Evolutionary conservation across 1,139 yeast species (phyloP).

Genomic region (Fermentozyma sake): DNA sequence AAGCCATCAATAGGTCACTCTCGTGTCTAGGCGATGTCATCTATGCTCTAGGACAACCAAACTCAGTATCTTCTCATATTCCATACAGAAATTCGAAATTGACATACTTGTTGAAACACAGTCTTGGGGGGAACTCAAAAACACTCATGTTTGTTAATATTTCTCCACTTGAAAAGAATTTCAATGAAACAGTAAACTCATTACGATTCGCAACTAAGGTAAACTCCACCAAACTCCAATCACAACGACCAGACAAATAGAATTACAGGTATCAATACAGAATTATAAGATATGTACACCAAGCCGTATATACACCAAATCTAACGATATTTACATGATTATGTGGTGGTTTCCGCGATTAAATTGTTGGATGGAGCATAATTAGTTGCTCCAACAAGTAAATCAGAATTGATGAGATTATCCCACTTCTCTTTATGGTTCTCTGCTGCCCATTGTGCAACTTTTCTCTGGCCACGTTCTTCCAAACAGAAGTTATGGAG

Average conservation of each 20-base stretch:
- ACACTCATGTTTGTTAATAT: constrained; percentile 92
- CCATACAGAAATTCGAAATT: constrained; percentile 59
- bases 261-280: constrained; percentile 1
- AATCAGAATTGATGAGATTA: constrained; percentile 30
- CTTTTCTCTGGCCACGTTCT: constrained; percentile 39
- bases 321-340: constrained; percentile 6
- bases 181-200: constrained; percentile 77
- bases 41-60: constrained; percentile 52
- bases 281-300: too few species aligned
- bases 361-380: constrained; percentile 24
- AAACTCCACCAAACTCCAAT: constrained; percentile 44
- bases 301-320: too few species aligned
- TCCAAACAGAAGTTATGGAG: constrained; percentile 61
- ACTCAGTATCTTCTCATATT: constrained; percentile 45
- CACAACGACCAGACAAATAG: constrained; percentile 2
- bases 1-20: constrained; percentile 81
- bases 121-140: constrained; percentile 81
- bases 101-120: constrained; percentile 79
- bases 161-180: constrained; percentile 61
- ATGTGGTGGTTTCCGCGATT: constrained; percentile 9
- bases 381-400: constrained; percentile 33
- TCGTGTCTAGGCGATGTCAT: constrained; percentile 92
- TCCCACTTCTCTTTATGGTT: constrained; percentile 47
- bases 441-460: constrained; percentile 51
- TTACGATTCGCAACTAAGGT: constrained; percentile 87